Base-by-base conservation (phyloP, 2,329 filamentous ascomycete genomes). In the Lachnellula arida region DNA sequence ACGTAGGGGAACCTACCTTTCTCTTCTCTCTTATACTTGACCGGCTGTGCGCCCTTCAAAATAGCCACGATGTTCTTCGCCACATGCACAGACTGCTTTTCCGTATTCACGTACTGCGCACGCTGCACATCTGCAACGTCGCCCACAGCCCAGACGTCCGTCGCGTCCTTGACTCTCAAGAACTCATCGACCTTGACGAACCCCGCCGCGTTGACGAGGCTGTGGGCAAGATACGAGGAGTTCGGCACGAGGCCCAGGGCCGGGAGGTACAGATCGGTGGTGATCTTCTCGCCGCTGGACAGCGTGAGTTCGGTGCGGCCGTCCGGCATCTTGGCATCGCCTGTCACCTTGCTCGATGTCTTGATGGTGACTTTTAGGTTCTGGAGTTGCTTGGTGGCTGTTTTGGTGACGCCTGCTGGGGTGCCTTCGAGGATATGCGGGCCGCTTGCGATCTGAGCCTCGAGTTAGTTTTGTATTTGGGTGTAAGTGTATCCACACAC, bases 241-340 rank as follows among this genome's bases (percentile, higher is more conserved):
- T 85, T 85, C 51, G 82, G 79, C 19, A 71, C 63, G 46, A 83
- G 65, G 43, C 82, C 82, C 63, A 78, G 77, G 2, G 81, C 81
- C 7, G 81, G 77, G 48, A 86, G 71, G 67, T 81, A 81, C 19
- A 80, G 58, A 60, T 86, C 82, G 1, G 80, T 79, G 12, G 66
- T 64, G 57, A 85, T 62, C 53, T 70, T 77, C 56, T 78, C 73
- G 54, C 78, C 79, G 57, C 67, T 70, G 32, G 72, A 70, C n/a
- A 85, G 73, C 37, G 68, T 68, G 35, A 85, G 71, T 65, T 78
- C 74, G 2, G 75, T 78, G 64, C 74, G 76, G 57, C 78, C 79
- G 59, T 76, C 73, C 1, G 70, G 65, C 46, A 73, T 63, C 11
- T 65, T 62, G 15, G 66, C 64, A 17, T 73, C 65, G 12, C 64